Base-by-base conservation (phyloP, 805 yeast genomes). In the Myxozyma neotropica region DNA sequence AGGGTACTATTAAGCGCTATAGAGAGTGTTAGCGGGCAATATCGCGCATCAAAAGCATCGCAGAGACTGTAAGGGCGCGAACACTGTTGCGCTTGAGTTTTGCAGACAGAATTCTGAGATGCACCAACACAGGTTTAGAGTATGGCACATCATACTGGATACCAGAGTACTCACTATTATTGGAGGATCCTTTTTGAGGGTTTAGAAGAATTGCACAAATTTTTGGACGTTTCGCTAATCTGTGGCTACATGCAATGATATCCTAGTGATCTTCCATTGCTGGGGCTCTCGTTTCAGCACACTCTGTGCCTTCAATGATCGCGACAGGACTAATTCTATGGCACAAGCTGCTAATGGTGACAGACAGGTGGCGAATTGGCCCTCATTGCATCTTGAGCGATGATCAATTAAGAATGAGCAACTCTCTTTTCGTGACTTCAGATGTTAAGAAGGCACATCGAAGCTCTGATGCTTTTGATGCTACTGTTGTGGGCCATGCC, bases 151-250 rank as follows among this genome's bases (percentile, higher is more conserved):
- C 23, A 36, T 47, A 19, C 12, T 47, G 29, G 19, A 47, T 33
- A 12, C 42, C 12, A 23, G 21, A 2, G 52, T 35, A 3, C 23
- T 47, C 27, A 33, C 42, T n/a, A 42, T 33, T 13, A 23, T 47
- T 10, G 35, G 21, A 2, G 52, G 52, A 47, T 47, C 52, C 2
- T 17, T 47, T 26, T 36, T 36, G 8, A 38, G 7, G 23, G 36
- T 15, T 27, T 36, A 4, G 35, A 3, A 15, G 80, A 73, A 40
- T 73, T 77, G 31, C 80, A 78, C 62, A 74, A 78, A 12, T 80
- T 81, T 69, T 74, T 81, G 58, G 72, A 75, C 52, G 79, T 65
- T 74, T 81, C 62, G 79, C 74, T 42, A 75, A 19, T 6, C 53
- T 3, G 15, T 47, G 40, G 53, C 2, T 45, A n/a, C 35, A 31